Evolutionary conservation across 768 basidiomycete species (phyloP), one percentile per base, ranked within the genome.

Genomic region (Russula virescens): DNA sequence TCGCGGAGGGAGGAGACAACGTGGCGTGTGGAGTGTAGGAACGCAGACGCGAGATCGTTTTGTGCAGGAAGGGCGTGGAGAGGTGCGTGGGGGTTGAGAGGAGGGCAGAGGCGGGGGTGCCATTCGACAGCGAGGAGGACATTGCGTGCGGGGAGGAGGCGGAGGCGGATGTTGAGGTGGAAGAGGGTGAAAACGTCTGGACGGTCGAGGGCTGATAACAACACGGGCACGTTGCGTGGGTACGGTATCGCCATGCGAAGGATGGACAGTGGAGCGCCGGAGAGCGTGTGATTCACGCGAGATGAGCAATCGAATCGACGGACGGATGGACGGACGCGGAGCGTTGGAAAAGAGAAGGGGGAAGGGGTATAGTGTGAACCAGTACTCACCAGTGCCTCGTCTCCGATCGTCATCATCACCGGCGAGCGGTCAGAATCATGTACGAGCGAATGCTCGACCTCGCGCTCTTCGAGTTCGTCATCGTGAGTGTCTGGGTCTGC

Each of bases 41-140:
- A 47, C 90, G 88, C 46, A 91, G 81, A n/a, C 90, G 82, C 31
- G 90, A 93, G 7, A 90, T 81, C n/a, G 78, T 81, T 4, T 88
- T 87, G 68, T 88, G 85, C 21, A 90, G 71, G 71, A 87, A 90
- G 14, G 85, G 81, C 43, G 81, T 79, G 4, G 81, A 74, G 11
- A 80, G 70, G 64, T 75, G 79, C 25, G 58, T n/a, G 5, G 35
- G 46, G 13, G 45, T 43, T 3, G n/a, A 35, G 19, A 77, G 72
- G 42, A 40, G 13, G n/a, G 34, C n/a, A 9, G 40, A 8, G n/a
- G 34, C n/a, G 18, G 28, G 10, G 13, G 2, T 70, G 3, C 72
- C 72, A 42, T 66, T 73, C 38, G 68, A 68, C 46, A 65, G 54
- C 21, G 78, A 78, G n/a, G 79, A 77, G 13, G 69, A 72, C 35